These are phyloP conservation scores for Cryptosporidium sp. DNA, from an alignment of 169 alveolate genomes.

Conservation along the genomic window DNA sequence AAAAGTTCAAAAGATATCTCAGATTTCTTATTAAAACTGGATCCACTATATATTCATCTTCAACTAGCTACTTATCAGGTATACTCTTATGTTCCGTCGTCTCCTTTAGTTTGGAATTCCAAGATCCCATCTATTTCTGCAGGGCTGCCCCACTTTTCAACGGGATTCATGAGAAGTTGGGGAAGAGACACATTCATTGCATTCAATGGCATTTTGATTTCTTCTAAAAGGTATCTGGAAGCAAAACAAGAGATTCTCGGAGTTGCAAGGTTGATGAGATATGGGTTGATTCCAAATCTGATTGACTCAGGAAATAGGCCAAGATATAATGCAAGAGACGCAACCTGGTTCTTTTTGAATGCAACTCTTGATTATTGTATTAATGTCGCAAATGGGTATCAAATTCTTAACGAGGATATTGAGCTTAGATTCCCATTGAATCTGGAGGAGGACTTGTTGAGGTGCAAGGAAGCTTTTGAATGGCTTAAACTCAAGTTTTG, in stretches of 20 bases:
- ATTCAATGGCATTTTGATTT: constrained; percentile 87
- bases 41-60: constrained; percentile 49
- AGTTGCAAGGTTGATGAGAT: constrained; percentile 91
- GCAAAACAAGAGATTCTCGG: constrained; percentile 81
- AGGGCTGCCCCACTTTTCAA: constrained; percentile 94
- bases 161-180: constrained; percentile 94
- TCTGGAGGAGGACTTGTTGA: constrained; percentile 10
- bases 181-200: constrained; percentile 97
- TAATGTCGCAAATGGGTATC: constrained; percentile 84
- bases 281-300: constrained; percentile 94
- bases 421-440: constrained; percentile 86
- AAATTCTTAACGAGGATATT: constrained; percentile 84
- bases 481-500: constrained; percentile 35
- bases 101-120: constrained; percentile 78
- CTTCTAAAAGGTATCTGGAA: constrained; percentile 79
- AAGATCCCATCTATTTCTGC: constrained; percentile 87
- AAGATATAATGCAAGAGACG: constrained; percentile 95
- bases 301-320: constrained; percentile 91
- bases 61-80: constrained; percentile 80
- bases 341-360: constrained; percentile 93
- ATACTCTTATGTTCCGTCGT: constrained; percentile 83
- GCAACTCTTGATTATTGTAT: constrained; percentile 88
- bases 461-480: constrained; percentile 41
- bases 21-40: constrained; percentile 25
- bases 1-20: constrained; percentile 1